Percentiles rank a stretch among this genome's conserved stretches.
These are phyloP conservation scores for Metarhizium brunneum DNA, from an alignment of 2,329 filamentous ascomycete genomes.

Conservation along the genomic window DNA sequence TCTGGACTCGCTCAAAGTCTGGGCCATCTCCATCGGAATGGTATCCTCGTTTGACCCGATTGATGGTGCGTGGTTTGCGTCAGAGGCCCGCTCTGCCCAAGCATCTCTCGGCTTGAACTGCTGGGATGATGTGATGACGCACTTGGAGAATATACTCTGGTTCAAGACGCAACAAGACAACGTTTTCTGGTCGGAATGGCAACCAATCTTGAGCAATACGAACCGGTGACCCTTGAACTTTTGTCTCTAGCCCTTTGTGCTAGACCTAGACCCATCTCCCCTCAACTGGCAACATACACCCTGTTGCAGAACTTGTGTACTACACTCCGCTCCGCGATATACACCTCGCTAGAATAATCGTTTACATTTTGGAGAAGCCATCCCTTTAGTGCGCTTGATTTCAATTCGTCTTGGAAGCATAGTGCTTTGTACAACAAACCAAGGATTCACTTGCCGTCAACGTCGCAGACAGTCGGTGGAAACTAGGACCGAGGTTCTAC, in stretches of 20 bases:
- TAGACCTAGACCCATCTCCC: neutral
- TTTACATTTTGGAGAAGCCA: no score
- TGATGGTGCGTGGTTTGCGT: conserved; percentile 20
- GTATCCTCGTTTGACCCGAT: conserved; percentile 20
- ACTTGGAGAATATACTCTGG: neutral
- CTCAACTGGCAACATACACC: no score
- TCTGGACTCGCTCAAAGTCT: conserved; percentile 24
- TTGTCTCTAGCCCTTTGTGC: neutral
- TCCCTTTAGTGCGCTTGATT: no score
- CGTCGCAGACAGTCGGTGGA: no score
- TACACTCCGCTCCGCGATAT: neutral
- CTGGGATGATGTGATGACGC: neutral
- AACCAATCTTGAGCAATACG: neutral
- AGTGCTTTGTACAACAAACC: no score
- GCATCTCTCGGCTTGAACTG: neutral
- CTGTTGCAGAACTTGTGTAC: no score
- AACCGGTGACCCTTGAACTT: neutral
- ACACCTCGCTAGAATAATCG: neutral
- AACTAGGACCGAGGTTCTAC: no score
- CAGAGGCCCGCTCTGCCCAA: conserved; percentile 10
- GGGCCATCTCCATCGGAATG: conserved; percentile 33
- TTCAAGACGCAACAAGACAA: neutral
- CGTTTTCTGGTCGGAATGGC: neutral
- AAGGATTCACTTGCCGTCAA: no score
- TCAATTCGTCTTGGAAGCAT: no score